Base-by-base conservation (phyloP, 148 eudicot species). In the Polygonum maritimum region DNA sequence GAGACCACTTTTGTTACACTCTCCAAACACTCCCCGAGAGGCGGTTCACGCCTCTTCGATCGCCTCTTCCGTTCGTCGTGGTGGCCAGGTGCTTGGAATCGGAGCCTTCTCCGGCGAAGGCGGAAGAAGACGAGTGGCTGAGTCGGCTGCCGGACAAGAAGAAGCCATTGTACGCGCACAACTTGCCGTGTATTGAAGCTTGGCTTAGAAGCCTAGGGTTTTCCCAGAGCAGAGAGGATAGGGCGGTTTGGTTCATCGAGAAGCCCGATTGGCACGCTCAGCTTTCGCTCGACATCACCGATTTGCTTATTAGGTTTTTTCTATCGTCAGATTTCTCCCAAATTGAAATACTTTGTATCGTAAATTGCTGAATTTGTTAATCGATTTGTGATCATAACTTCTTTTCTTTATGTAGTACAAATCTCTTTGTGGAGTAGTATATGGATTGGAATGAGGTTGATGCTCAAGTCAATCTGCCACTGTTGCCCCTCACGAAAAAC, bases 151-250 rank as follows among this genome's bases (percentile, higher is more conserved):
- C 31, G 31, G 31, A 26, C 31, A 92, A 92, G 82, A 92, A 89
- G 82, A 92, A 92, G 77, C 88, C 98, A 2, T 67, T 92, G 52
- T 92, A 92, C 49, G 84, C 98, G 54, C 98, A 92, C 77, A 92
- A 95, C 80, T 83, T 92, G 81, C 95, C 92, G 31, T 90, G 93
- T 48, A 82, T 92, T 33, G 98, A 92, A 67, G 90, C 93, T 1
- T 92, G 98, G 98, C 76, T 92, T 47, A 89, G 63, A 76, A 85
- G 78, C n/a, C 77, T 92, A 63, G 95, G 95, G 79, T 92, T 92
- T 85, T 76, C 75, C 5, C 98, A 92, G 81, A 89, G 89, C n/a
- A 80, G 69, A 74, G 95, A 92, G 6, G 97, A 92, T 85, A 83
- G 84, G 74, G 95, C 95, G 78, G 84, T 87, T 77, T 92, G 98